A percentile compares a stretch with the other conserved stretches of the same genome.
Conservation (phyloP, 2,329 filamentous ascomycete genomes). For the Microdochium trichocladiopsis region DNA sequence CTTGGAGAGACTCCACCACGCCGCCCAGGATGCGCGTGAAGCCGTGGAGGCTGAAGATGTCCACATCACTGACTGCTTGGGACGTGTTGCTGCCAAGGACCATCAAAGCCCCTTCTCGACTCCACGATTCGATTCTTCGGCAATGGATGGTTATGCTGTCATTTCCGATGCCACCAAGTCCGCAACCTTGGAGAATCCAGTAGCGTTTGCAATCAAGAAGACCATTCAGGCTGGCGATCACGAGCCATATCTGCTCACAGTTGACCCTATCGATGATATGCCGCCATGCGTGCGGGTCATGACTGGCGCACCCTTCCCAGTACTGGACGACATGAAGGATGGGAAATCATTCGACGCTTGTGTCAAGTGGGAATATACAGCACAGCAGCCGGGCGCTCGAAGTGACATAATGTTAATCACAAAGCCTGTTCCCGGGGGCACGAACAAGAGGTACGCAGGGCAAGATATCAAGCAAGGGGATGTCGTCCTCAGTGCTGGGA, state of each 20-base stretch:
- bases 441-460: not conserved
- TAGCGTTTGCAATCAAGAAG: not conserved
- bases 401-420: not conserved
- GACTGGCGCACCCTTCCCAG: conserved; percentile 20
- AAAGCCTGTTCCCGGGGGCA: not conserved
- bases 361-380: not conserved
- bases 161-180: conserved; percentile 9
- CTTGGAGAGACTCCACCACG: not conserved
- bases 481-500: not conserved
- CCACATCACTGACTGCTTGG: not conserved
- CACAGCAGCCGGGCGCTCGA: not conserved
- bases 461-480: not conserved
- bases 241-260: conserved; percentile 6
- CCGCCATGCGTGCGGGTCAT: conserved; percentile 19
- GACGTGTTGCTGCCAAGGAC: not conserved
- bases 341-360: not conserved
- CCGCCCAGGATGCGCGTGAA: not conserved
- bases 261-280: conserved; percentile 3
- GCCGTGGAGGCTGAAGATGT: not conserved
- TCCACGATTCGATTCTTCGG: conserved; percentile 17
- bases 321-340: conserved; percentile 10
- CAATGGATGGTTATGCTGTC: conserved; percentile 20
- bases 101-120: conserved; percentile 7
- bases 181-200: not conserved
- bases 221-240: not conserved